Evolutionary conservation across 176 grass and related monocot genomes (phyloP), one percentile per base, ranked within the genome.

Genomic region (Luzula sylvatica): DNA sequence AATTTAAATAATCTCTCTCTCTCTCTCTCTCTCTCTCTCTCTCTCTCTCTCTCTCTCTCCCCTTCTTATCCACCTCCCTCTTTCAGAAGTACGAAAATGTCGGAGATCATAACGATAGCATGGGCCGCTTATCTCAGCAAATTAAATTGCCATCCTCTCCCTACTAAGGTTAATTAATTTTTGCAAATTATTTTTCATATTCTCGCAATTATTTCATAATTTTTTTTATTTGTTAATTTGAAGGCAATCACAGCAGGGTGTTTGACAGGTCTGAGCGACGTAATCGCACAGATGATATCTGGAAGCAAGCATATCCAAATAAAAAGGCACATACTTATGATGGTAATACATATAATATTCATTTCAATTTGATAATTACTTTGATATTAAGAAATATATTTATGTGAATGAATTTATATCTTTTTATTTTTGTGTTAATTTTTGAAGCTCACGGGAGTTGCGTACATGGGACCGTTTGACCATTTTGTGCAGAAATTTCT

Each of bases 401-500:
- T 35, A 7, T 35, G 9, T 35, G 9, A 35, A 35, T 35, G 9
- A 38, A 46, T 63, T 16, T 47, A 13, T 4, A 22, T 26, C 46
- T 14, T 28, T 48, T 43, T 41, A 59, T 60, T 15, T 28, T 20
- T 48, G 2, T 51, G 11, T 25, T 71, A n/a, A 38, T 50, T 16
- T 58, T 52, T 40, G 71, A 26, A 79, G 75, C 68, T 79, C 7
- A 66, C 55, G 52, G 67, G 75, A 59, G 54, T 72, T 67, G 20
- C 35, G 5, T 72, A 79, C 50, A 26, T 70, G 20, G 75, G 75
- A 11, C 75, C 68, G 17, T 79, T 72, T 72, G 68, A 70, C 20
- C 75, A 79, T 52, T 79, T 79, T 23, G 11, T 79, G 52, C 68
- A 66, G 44, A 79, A 79, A 46, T 60, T 79, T 41, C 64, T 72